phyloP scores from a whole-genome alignment of 805 yeast genomes.

The Clavispora carvajalis region DNA sequence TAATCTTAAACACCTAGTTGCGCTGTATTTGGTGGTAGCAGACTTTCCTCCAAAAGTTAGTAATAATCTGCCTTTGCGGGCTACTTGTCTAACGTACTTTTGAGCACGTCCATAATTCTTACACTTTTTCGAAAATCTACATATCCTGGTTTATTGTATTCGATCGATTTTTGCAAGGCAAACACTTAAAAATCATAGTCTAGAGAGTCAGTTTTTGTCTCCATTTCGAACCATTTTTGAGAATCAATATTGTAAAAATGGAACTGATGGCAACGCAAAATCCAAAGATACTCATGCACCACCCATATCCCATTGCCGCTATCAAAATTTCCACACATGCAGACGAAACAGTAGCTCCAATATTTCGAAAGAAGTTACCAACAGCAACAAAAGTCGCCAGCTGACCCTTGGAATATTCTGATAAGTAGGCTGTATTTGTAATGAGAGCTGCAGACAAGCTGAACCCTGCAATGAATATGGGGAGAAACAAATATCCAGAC shows the following conservation, averaged over 20 bases:
- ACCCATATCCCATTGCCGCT: slow-evolving; percentile 30
- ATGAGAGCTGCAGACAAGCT: slow-evolving; percentile 55
- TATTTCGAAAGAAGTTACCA: slow-evolving; percentile 48
- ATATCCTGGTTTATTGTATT: no score
- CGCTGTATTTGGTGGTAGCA: no score
- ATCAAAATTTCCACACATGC: slow-evolving; percentile 35
- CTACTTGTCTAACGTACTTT: no score
- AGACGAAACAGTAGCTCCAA: slow-evolving; percentile 51
- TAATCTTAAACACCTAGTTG: no score
- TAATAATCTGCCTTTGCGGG: no score
- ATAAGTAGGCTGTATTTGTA: slow-evolving; percentile 47
- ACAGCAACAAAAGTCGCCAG: slow-evolving; percentile 52
- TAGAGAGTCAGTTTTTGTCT: not conserved
- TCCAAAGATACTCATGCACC: not conserved
- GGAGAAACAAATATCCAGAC: slow-evolving; percentile 36
- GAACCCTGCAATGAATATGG: slow-evolving; percentile 43
- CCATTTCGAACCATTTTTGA: not conserved
- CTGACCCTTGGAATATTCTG: slow-evolving; percentile 45
- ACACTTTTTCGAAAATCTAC: no score
- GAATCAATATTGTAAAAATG: not conserved
- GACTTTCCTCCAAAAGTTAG: no score
- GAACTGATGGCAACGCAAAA: not conserved
- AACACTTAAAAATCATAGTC: no score
- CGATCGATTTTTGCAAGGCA: no score
- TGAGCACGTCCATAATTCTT: no score